Conservation (phyloP, 352 stramenopile genomes). For the Phytophthora idaei region DNA sequence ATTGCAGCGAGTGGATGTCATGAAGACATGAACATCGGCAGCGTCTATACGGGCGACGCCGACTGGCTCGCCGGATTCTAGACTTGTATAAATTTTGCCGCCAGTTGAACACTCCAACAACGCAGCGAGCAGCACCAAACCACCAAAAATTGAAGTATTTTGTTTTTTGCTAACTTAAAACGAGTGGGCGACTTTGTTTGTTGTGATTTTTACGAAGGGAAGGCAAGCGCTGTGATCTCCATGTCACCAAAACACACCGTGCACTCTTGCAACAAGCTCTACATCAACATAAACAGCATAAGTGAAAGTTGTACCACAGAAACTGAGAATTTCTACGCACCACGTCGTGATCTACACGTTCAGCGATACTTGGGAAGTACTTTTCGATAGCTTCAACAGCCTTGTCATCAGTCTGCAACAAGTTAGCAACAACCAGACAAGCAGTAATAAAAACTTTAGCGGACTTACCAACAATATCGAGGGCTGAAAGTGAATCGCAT, state of each 20-base stretch:
- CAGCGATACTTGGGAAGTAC: conserved; percentile 70
- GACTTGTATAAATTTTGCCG: conserved; percentile 36
- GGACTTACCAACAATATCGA: conserved; percentile 40
- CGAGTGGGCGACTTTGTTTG: not conserved
- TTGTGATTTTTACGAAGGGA: not conserved
- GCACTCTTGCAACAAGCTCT: conserved; percentile 48
- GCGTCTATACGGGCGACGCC: conserved; percentile 68
- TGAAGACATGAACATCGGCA: conserved; percentile 74
- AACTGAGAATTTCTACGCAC: conserved; percentile 21
- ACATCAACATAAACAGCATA: not conserved
- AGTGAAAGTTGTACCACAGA: not conserved
- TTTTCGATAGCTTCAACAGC: conserved; percentile 57
- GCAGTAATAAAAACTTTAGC: conserved; percentile 6
- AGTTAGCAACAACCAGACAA: conserved; percentile 4
- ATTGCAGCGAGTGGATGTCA: conserved; percentile 56
- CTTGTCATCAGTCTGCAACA: conserved; percentile 55
- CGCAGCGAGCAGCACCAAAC: conserved; percentile 6
- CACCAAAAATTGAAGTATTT: conserved; percentile 36
- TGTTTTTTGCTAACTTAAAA: conserved; percentile 25
- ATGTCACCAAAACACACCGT: conserved; percentile 57
- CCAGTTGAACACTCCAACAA: conserved; percentile 7
- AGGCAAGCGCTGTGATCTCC: conserved; percentile 3
- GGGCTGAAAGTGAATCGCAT: conserved; percentile 48
- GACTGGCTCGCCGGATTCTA: conserved; percentile 83
- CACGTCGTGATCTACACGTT: conserved; percentile 44